phyloP scores from a whole-genome alignment of 495 filamentous ascomycete species.

The Aspergillus ostianus region DNA sequence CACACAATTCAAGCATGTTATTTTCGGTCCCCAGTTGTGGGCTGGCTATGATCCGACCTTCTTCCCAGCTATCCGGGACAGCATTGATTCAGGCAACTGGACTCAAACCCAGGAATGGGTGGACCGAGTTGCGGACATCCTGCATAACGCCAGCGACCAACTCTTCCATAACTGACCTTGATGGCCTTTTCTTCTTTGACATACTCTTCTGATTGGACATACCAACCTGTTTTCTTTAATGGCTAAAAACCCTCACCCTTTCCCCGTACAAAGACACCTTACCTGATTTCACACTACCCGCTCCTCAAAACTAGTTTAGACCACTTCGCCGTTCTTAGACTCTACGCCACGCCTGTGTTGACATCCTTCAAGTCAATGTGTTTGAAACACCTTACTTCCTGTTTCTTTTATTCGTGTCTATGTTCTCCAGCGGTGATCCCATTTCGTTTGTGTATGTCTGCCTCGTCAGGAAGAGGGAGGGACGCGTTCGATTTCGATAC shows the following conservation, averaged over 20 bases:
- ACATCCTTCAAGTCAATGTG: not conserved
- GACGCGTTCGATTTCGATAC: not conserved
- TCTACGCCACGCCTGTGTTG: not conserved
- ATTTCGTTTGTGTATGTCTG: not conserved
- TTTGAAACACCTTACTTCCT: not conserved
- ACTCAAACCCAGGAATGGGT: constrained; percentile 65
- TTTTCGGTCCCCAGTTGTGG: constrained; percentile 83
- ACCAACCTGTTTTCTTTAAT: not conserved
- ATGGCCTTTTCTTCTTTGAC: constrained; percentile 9
- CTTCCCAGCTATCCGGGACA: constrained; percentile 85
- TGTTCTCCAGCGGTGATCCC: not conserved
- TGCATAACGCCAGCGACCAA: constrained; percentile 63
- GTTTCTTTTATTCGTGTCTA: not conserved
- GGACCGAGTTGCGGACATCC: constrained; percentile 65
- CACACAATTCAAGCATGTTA: constrained; percentile 90
- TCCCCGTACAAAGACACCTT: not conserved
- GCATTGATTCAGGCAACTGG: constrained; percentile 71
- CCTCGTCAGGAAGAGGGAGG: not conserved
- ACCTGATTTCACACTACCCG: not conserved
- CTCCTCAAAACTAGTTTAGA: not conserved
- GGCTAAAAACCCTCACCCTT: not conserved
- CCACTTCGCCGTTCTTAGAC: not conserved
- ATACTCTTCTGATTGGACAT: not conserved
- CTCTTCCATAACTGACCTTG: constrained; percentile 43
- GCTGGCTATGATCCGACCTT: constrained; percentile 69